Percentiles rank a stretch among this genome's conserved stretches.
phyloP scores from a whole-genome alignment of 495 filamentous ascomycete species.

The Oidiodendron maius region DNA sequence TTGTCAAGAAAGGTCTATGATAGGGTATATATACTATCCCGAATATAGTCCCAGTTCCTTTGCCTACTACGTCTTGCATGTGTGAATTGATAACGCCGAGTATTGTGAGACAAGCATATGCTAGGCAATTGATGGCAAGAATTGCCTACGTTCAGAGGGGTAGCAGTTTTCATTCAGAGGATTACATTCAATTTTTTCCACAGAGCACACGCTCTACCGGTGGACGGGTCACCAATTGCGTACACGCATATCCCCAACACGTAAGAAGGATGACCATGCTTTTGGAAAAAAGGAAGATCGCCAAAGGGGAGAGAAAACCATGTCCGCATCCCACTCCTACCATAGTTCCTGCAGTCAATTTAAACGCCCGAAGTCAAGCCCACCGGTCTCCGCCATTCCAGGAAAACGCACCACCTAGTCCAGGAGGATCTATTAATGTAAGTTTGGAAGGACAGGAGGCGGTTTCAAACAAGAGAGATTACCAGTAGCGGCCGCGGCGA shows the following conservation, averaged over 20 bases:
- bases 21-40: too few relatives aligned
- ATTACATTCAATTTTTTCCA: too few relatives aligned
- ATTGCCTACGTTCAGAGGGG: too few relatives aligned
- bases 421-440: slow-evolving; percentile 2
- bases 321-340: slow-evolving; percentile 4
- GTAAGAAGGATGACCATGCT: not conserved
- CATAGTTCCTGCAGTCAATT: not conserved
- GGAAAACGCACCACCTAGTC: slow-evolving; percentile 7
- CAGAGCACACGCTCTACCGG: too few relatives aligned
- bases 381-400: not conserved
- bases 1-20: too few relatives aligned
- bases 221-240: not conserved
- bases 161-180: too few relatives aligned
- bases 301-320: not conserved
- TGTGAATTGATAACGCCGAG: too few relatives aligned
- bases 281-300: not conserved
- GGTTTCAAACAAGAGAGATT: slow-evolving; percentile 1
- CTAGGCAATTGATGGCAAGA: too few relatives aligned
- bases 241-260: not conserved
- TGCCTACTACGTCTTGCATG: too few relatives aligned
- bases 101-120: too few relatives aligned
- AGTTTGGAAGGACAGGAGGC: not conserved
- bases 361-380: slow-evolving; percentile 1
- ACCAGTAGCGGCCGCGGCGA: slow-evolving; percentile 23
- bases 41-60: too few relatives aligned